These are phyloP conservation scores for Mollisiaceae sp. DNA, from an alignment of 2,329 filamentous ascomycete genomes.

Conservation along the genomic window DNA sequence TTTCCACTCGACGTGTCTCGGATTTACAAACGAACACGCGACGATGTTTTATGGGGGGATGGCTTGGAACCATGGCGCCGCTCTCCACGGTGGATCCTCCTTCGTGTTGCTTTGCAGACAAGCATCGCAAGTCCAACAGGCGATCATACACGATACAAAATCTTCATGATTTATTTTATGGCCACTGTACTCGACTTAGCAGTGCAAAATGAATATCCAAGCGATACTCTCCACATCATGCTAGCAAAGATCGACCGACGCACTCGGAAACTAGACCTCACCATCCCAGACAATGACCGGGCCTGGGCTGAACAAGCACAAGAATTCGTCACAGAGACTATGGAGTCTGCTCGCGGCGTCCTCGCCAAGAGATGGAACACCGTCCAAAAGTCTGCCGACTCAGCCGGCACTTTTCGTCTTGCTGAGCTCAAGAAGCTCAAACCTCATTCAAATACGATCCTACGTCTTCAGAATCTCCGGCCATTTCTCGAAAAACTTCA, in stretches of 20 bases:
- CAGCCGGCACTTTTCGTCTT: slow-evolving; percentile 6
- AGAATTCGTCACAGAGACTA: slow-evolving; percentile 16
- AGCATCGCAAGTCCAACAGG: slow-evolving; percentile 2
- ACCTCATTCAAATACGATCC: slow-evolving; percentile 18
- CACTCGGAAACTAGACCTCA: slow-evolving; percentile 47
- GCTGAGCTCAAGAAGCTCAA: slow-evolving; percentile 21
- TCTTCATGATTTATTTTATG: slow-evolving; percentile 55
- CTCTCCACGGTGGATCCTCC: slow-evolving; percentile 59
- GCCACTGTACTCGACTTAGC: slow-evolving; percentile 43
- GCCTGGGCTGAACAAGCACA: slow-evolving; percentile 20
- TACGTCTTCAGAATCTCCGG: slow-evolving; percentile 19
- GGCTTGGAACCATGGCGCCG: slow-evolving; percentile 52
- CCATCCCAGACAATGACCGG: slow-evolving; percentile 7
- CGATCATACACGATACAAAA: slow-evolving; percentile 50
- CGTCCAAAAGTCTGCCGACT: slow-evolving; percentile 16
- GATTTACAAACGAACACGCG: slow-evolving; percentile 58
- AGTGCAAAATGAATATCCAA: slow-evolving; percentile 22
- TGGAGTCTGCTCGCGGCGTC: slow-evolving; percentile 27
- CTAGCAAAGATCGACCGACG: slow-evolving; percentile 51
- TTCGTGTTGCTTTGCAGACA: slow-evolving; percentile 56
- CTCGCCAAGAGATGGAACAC: slow-evolving; percentile 34
- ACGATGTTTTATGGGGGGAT: slow-evolving; percentile 55
- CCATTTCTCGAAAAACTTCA: slow-evolving; percentile 19
- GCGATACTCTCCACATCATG: slow-evolving; percentile 48
- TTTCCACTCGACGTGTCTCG: slow-evolving; percentile 30